A percentile compares a stretch with the other conserved stretches of the same genome.
These are phyloP conservation scores for Ascochyta koolunga DNA, from an alignment of 2,329 filamentous ascomycete genomes.

Conservation along the genomic window DNA sequence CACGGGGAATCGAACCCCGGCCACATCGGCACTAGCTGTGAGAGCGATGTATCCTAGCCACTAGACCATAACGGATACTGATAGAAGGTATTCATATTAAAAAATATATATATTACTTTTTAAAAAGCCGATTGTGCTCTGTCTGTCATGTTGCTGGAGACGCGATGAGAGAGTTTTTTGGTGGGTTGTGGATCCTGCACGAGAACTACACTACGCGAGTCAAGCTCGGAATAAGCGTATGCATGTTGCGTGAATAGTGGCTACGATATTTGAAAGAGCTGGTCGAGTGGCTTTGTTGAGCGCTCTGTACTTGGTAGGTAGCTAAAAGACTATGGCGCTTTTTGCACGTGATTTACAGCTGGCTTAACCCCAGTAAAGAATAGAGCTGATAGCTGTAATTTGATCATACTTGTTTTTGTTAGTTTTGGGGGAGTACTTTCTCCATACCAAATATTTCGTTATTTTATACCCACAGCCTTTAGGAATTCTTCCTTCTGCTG, in stretches of 20 bases:
- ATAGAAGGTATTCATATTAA: not conserved
- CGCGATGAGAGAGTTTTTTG: too few species aligned
- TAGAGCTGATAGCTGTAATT: too few species aligned
- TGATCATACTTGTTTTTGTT: too few species aligned
- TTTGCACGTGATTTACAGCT: too few species aligned
- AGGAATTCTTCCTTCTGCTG: constrained; percentile 39
- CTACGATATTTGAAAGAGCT: too few species aligned
- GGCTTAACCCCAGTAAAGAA: too few species aligned
- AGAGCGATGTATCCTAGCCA: constrained; percentile 14
- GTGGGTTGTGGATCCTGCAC: too few species aligned
- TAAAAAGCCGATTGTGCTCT: not conserved
- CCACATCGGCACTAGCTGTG: constrained; percentile 4
- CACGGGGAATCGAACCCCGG: constrained; percentile 12
- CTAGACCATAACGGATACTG: constrained; percentile 15
- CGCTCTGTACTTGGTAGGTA: too few species aligned
- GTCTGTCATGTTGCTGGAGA: too few species aligned
- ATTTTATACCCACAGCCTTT: constrained; percentile 45
- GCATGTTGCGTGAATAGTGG: not conserved
- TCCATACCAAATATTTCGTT: not conserved
- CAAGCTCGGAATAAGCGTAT: not conserved
- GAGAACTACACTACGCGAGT: not conserved
- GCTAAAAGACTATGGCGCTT: too few species aligned
- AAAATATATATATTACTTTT: not conserved
- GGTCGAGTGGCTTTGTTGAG: too few species aligned
- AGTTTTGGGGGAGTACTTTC: too few species aligned